Percentiles rank a stretch among this genome's conserved stretches.
These are phyloP conservation scores for Cystobasidium pallidum DNA, from an alignment of 1,284 basidiomycete genomes.

Conservation along the genomic window DNA sequence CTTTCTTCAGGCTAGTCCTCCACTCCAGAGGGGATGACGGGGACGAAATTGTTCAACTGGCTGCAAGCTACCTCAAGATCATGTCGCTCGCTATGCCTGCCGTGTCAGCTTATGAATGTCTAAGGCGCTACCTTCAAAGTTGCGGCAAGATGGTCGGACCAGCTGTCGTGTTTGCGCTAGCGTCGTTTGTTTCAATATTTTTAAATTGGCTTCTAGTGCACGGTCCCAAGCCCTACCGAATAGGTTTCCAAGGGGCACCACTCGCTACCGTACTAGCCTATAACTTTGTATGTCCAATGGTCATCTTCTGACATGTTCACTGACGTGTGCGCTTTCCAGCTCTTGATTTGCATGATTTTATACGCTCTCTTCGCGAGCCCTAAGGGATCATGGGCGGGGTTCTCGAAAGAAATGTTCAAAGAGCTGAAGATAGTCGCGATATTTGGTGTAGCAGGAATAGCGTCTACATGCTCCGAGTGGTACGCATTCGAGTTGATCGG, in stretches of 20 bases:
- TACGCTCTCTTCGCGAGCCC: conserved; percentile 27
- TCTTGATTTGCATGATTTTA: conserved; percentile 20
- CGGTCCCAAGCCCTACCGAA: conserved; percentile 61
- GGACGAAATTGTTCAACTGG: conserved; percentile 76
- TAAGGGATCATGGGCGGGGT: conserved; percentile 28
- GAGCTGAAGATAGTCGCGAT: conserved; percentile 23
- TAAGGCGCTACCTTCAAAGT: conserved; percentile 56
- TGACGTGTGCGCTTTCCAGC: not conserved
- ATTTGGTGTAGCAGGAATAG: conserved; percentile 37
- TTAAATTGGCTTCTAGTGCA: conserved; percentile 77
- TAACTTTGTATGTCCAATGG: conserved; percentile 23
- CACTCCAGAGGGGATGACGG: conserved; percentile 69
- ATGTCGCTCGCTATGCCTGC: conserved; percentile 83
- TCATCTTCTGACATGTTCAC: not conserved
- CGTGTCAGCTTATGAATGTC: conserved; percentile 63
- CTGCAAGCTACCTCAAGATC: conserved; percentile 72
- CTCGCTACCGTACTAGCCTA: conserved; percentile 73
- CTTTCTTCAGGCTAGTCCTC: conserved; percentile 68
- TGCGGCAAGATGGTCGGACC: conserved; percentile 39
- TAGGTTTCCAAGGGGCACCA: conserved; percentile 93
- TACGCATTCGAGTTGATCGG: conserved; percentile 6
- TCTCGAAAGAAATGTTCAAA: conserved; percentile 28
- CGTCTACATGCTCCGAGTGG: conserved; percentile 33
- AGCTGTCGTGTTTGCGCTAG: conserved; percentile 63
- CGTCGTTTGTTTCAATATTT: conserved; percentile 81